Evolutionary conservation across 495 filamentous ascomycete genomes (phyloP).

Genomic region (Talaromyces adpressus): DNA sequence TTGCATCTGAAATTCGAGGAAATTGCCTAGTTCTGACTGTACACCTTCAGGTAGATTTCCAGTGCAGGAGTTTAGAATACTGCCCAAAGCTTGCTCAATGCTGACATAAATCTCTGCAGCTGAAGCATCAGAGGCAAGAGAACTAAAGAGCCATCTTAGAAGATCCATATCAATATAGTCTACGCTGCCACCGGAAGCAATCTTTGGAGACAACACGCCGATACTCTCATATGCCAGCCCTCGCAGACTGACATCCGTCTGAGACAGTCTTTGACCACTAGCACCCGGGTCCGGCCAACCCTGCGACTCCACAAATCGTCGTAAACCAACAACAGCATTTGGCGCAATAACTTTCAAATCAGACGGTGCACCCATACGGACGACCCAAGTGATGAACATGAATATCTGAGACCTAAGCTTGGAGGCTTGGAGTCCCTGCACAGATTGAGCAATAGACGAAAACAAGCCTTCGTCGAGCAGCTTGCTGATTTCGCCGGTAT

Average conservation of each 20-base stretch:
- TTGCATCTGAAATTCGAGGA: slow-evolving; percentile 63
- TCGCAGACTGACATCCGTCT: slow-evolving; percentile 58
- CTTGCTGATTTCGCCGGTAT: slow-evolving; percentile 54
- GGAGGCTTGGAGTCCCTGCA: slow-evolving; percentile 59
- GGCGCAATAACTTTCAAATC: slow-evolving; percentile 58
- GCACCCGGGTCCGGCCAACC: slow-evolving; percentile 67
- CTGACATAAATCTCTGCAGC: slow-evolving; percentile 70
- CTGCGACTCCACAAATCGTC: slow-evolving; percentile 68
- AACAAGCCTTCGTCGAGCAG: slow-evolving; percentile 63
- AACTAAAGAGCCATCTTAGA: slow-evolving; percentile 72
- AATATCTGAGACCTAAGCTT: slow-evolving; percentile 81
- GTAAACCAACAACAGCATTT: slow-evolving; percentile 62
- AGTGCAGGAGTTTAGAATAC: slow-evolving; percentile 56
- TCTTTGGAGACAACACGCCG: slow-evolving; percentile 61
- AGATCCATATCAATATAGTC: slow-evolving; percentile 36
- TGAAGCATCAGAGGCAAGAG: slow-evolving; percentile 72
- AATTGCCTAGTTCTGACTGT: slow-evolving; percentile 42
- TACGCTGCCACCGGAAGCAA: not conserved
- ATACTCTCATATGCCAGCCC: slow-evolving; percentile 78
- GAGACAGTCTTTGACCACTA: slow-evolving; percentile 36
- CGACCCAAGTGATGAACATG: slow-evolving; percentile 80
- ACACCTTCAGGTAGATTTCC: slow-evolving; percentile 36
- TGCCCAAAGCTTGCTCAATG: slow-evolving; percentile 82
- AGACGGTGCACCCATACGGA: slow-evolving; percentile 58
- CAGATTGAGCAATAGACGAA: slow-evolving; percentile 36